phyloP scores from a whole-genome alignment of 768 basidiomycete species.

The Hygrocybe coccinea region DNA sequence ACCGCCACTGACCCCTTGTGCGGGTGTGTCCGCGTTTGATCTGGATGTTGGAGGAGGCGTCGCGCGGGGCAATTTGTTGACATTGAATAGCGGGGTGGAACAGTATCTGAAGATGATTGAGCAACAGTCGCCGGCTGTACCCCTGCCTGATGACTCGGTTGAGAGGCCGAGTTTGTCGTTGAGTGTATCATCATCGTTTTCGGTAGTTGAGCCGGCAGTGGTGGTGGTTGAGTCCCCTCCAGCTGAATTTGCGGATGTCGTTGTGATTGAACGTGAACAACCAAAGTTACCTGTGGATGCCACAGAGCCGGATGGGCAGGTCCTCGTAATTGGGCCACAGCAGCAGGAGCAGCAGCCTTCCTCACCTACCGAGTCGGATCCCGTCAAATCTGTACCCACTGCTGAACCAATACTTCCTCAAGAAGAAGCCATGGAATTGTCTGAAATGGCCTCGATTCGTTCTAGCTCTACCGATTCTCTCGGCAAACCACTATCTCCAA shows the following conservation, averaged over 20 bases:
- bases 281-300: not conserved
- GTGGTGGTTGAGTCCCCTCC: not conserved
- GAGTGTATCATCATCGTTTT: constrained; percentile 45
- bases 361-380: too few relatives aligned
- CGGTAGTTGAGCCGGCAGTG: not conserved
- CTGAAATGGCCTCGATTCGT: not conserved
- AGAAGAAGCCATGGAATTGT: not conserved
- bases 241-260: not conserved
- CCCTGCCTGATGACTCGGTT: constrained; percentile 34
- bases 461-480: constrained; percentile 46
- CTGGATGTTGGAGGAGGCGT: constrained; percentile 52
- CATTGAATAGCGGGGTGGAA: constrained; percentile 59
- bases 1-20: constrained; percentile 31
- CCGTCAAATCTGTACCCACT: too few relatives aligned
- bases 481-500: constrained; percentile 37
- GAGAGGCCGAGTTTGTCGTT: constrained; percentile 48
- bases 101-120: constrained; percentile 59
- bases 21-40: constrained; percentile 66
- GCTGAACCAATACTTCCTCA: not conserved
- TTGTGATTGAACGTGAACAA: not conserved
- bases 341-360: not conserved
- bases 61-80: constrained; percentile 56
- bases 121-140: constrained; percentile 18
- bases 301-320: not conserved
- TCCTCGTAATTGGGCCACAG: not conserved